phyloP scores from a whole-genome alignment of 108 stramenopile genomes.

The Asterionellopsis glacialis region DNA sequence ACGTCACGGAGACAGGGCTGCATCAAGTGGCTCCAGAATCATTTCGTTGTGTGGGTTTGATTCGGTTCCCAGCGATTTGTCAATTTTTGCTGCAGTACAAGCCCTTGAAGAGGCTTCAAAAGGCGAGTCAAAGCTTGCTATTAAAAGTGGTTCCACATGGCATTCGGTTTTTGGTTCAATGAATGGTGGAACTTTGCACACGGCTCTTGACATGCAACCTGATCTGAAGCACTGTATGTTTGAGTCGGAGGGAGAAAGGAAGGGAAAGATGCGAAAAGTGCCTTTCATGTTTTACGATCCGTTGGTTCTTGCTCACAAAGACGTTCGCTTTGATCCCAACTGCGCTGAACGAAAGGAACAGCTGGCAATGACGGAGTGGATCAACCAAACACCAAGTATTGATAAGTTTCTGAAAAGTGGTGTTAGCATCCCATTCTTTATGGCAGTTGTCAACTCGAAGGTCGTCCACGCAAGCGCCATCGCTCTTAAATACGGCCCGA shows the following conservation, averaged over 20 bases:
- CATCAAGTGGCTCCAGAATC: constrained; percentile 59
- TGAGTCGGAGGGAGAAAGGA: background rate
- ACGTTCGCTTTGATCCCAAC: constrained; percentile 21
- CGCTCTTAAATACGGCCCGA: constrained; percentile 34
- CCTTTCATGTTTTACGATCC: constrained; percentile 41
- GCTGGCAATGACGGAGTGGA: constrained; percentile 41
- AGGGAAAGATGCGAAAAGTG: constrained; percentile 9
- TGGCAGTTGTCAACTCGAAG: constrained; percentile 33
- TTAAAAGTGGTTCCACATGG: constrained; percentile 24
- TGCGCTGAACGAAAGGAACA: constrained; percentile 6
- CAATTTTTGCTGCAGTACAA: constrained; percentile 36
- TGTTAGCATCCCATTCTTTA: constrained; percentile 30
- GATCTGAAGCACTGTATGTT: constrained; percentile 14
- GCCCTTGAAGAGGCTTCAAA: constrained; percentile 14
- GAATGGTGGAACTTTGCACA: constrained; percentile 37
- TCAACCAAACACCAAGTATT: constrained; percentile 24
- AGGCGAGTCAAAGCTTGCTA: background rate
- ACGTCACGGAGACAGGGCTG: constrained; percentile 44
- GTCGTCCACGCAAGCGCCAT: constrained; percentile 33
- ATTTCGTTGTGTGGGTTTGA: constrained; percentile 84
- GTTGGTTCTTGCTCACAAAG: constrained; percentile 23
- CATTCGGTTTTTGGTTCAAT: constrained; percentile 23
- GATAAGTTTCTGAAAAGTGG: constrained; percentile 18
- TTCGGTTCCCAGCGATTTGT: constrained; percentile 70
- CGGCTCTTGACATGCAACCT: constrained; percentile 14